A percentile compares a stretch with the other conserved stretches of the same genome.
Evolutionary conservation across 768 basidiomycete genomes (phyloP).

Genomic region (Tephrocybe sp.): DNA sequence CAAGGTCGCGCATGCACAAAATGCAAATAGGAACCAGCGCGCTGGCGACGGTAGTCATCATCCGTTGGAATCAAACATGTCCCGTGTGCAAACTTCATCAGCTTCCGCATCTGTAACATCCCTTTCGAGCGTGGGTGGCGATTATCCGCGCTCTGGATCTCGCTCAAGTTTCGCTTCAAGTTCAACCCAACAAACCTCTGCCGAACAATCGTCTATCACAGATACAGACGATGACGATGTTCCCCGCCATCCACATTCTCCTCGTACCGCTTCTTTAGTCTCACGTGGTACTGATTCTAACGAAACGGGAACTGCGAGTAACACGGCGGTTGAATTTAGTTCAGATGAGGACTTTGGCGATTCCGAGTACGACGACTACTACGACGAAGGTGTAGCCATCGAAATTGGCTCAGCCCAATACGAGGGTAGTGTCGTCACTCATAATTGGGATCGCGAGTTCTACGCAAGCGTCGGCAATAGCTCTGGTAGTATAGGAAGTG

Average conservation of each 20-base stretch:
- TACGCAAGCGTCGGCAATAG: conserved; percentile 20
- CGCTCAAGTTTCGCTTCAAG: conserved; percentile 26
- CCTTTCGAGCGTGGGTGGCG: conserved; percentile 31
- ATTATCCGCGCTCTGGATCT: conserved; percentile 27
- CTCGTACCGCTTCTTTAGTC: conserved; percentile 15
- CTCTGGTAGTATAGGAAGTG: conserved; percentile 22
- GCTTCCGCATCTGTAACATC: conserved; percentile 45
- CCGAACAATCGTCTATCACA: conserved; percentile 32
- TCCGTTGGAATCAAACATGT: conserved; percentile 35
- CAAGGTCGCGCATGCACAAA: neutral
- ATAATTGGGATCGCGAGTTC: conserved; percentile 21
- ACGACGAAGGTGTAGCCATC: conserved; percentile 34
- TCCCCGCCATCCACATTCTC: conserved; percentile 29
- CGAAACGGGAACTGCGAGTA: conserved; percentile 22
- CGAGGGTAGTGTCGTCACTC: conserved; percentile 26
- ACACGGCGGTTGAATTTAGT: conserved; percentile 35
- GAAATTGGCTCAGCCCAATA: conserved; percentile 37
- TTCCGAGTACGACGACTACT: conserved; percentile 30
- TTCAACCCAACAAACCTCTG: conserved; percentile 31
- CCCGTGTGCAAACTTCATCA: conserved; percentile 44
- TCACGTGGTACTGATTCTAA: conserved; percentile 26
- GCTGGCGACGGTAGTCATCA: conserved; percentile 8
- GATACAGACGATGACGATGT: conserved; percentile 37
- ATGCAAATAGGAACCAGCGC: conserved; percentile 5
- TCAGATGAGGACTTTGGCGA: conserved; percentile 49